Base-by-base conservation (phyloP, 768 basidiomycete species). In the Mycena venus region DNA sequence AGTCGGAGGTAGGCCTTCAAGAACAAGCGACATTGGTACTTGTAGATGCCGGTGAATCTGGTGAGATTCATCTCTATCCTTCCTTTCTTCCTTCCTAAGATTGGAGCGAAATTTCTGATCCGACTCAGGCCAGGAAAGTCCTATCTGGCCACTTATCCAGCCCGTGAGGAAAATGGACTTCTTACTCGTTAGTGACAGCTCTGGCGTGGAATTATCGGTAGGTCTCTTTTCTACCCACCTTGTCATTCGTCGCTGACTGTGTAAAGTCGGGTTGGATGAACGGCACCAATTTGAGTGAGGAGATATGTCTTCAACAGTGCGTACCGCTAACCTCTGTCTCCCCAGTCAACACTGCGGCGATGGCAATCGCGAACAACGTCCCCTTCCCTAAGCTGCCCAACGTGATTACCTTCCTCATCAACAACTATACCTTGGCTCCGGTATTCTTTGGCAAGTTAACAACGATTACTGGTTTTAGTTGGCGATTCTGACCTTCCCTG, bases 111-210 rank as follows among this genome's bases (percentile, higher is more conserved):
- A 44, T 44, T 47, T 8, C 42, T 63, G 27, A 60, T 31, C 27
- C 49, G 15, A 38, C 19, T 44, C 29, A 67, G 66, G 66, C 53
- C 66, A 67, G 66, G 66, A 56, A 32, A 29, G 15, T 56, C 66
- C 66, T 58, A 58, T 67, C 55, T 67, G 66, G 66, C 66, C 66
- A 44, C 66, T 67, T 40, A 56, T 67, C 53, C 66, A 67, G 55
- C 66, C 66, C 1, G 66, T 17, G 29, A 67, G 66, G 44, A 67
- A 67, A 58, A 67, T 67, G 66, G 66, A 67, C 38, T 67, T 67
- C 53, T 56, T 67, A 17, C 66, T 67, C 55, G 66, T 67, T 21
- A 67, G 38, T 32, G 66, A 67, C 66, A 67, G 66, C 55, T 64
- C 29, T 10, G 62, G 62, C 21, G 27, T 23, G 9, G 62, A 64